A percentile compares a stretch with the other conserved stretches of the same genome.
These are phyloP conservation scores for Pythium graminicola DNA, from an alignment of 352 stramenopile genomes.

Conservation along the genomic window DNA sequence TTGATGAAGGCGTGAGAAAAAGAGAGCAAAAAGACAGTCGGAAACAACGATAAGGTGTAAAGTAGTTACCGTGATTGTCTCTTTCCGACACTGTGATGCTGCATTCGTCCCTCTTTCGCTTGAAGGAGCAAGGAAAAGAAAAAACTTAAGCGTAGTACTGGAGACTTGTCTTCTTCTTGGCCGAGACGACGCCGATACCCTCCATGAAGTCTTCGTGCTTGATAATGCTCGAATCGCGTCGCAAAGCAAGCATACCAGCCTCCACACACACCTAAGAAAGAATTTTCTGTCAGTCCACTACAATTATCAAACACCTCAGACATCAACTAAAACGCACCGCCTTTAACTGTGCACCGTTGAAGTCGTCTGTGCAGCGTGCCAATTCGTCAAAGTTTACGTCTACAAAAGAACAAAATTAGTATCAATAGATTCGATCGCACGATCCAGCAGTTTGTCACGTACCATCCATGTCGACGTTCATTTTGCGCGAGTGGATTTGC, in stretches of 20 bases:
- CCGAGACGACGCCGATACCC: constrained; percentile 95
- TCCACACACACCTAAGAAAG: constrained; percentile 97
- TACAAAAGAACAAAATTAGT: constrained; percentile 15
- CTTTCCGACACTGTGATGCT: neutral
- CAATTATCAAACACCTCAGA: too few species aligned
- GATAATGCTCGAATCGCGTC: constrained; percentile 93
- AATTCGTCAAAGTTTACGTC: constrained; percentile 98
- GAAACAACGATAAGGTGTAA: neutral
- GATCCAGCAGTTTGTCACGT: too few species aligned
- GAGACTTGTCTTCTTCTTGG: constrained; percentile 97
- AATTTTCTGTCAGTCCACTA: too few species aligned
- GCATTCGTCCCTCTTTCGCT: neutral
- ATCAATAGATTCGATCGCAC: constrained; percentile 2
- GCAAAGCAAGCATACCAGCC: constrained; percentile 96
- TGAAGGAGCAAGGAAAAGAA: neutral
- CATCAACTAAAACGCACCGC: constrained; percentile 52
- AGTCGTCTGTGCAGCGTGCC: constrained; percentile 96
- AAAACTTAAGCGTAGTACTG: constrained; percentile 94
- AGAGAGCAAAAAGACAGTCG: neutral
- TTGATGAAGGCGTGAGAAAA: too few species aligned
- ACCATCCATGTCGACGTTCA: constrained; percentile 93
- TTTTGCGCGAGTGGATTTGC: constrained; percentile 99
- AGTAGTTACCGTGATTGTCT: neutral
- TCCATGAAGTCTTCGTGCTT: constrained; percentile 99
- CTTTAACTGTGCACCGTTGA: constrained; percentile 98